Conservation (phyloP, 805 yeast species). For the Candida morakotiae region DNA sequence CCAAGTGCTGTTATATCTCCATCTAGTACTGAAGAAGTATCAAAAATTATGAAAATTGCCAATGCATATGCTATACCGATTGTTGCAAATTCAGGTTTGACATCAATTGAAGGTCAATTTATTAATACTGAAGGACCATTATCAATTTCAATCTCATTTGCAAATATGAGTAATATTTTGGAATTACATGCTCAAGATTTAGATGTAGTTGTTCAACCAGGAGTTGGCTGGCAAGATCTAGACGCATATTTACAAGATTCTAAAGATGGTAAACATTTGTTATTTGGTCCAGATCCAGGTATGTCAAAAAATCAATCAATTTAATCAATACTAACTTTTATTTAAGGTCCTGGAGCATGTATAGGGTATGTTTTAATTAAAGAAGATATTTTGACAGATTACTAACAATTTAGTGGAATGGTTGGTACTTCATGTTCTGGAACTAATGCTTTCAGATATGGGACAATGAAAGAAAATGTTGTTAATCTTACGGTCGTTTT, state of each 20-base stretch:
- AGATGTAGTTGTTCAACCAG: slow-evolving; percentile 77
- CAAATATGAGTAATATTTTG: slow-evolving; percentile 57
- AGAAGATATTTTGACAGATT: slow-evolving; percentile 42
- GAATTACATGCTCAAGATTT: slow-evolving; percentile 63
- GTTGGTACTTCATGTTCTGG: slow-evolving; percentile 78
- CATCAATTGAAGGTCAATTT: slow-evolving; percentile 81
- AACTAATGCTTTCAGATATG: slow-evolving; percentile 75
- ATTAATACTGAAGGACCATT: slow-evolving; percentile 59
- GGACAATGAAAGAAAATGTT: slow-evolving; percentile 82
- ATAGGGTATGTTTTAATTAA: slow-evolving; percentile 45
- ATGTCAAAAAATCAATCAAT: slow-evolving; percentile 16
- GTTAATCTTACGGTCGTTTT: slow-evolving; percentile 73
- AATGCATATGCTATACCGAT: slow-evolving; percentile 63
- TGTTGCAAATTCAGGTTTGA: slow-evolving; percentile 75
- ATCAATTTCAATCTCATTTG: slow-evolving; percentile 62
- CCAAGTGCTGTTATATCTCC: slow-evolving; percentile 55
- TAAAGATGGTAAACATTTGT: slow-evolving; percentile 41
- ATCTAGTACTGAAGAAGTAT: slow-evolving; percentile 59
- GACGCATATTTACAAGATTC: slow-evolving; percentile 56
- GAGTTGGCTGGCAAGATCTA: slow-evolving; percentile 76
- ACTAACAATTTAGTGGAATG: slow-evolving; percentile 58
- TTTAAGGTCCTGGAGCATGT: slow-evolving; percentile 69
- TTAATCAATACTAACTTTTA: background rate
- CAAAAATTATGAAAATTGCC: slow-evolving; percentile 58
- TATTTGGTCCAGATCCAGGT: slow-evolving; percentile 87